A percentile compares a stretch with the other conserved stretches of the same genome.
Conservation (phyloP, 2,329 filamentous ascomycete species). For the Stenocarpella maydis region DNA sequence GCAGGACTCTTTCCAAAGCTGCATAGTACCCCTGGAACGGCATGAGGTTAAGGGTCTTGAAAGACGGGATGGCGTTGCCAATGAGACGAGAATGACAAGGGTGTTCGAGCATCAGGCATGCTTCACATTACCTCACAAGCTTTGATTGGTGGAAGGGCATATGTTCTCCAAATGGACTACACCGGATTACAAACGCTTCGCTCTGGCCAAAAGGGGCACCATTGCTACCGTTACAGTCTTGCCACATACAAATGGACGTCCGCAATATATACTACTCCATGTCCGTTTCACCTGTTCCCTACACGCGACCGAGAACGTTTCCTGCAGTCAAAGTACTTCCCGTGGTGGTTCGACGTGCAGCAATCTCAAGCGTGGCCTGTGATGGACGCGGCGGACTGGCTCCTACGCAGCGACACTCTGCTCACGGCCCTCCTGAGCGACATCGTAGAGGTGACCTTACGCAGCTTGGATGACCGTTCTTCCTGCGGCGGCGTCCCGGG, state of each 20-base stretch:
- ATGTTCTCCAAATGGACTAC: conserved; percentile 10
- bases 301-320: conserved; percentile 19
- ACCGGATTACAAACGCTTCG: not conserved
- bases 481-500: not conserved
- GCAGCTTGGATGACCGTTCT: not conserved
- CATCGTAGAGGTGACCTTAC: conserved; percentile 19
- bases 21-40: conserved; percentile 11
- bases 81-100: not conserved
- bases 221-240: conserved; percentile 21
- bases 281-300: not conserved
- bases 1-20: not conserved
- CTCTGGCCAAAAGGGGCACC: conserved; percentile 13
- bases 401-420: conserved; percentile 22
- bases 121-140: conserved; percentile 1
- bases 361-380: not conserved
- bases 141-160: conserved; percentile 6
- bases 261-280: conserved; percentile 13
- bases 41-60: conserved; percentile 1
- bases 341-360: not conserved
- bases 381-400: conserved; percentile 14
- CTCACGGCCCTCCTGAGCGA: conserved; percentile 27
- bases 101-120: conserved; percentile 19
- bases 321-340: not conserved
- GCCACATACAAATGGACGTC: not conserved
- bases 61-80: conserved; percentile 13